Percentiles rank a stretch among this genome's conserved stretches.
phyloP scores from a whole-genome alignment of 2,329 filamentous ascomycete genomes.

The Macrophomina pseudophaseolina region DNA sequence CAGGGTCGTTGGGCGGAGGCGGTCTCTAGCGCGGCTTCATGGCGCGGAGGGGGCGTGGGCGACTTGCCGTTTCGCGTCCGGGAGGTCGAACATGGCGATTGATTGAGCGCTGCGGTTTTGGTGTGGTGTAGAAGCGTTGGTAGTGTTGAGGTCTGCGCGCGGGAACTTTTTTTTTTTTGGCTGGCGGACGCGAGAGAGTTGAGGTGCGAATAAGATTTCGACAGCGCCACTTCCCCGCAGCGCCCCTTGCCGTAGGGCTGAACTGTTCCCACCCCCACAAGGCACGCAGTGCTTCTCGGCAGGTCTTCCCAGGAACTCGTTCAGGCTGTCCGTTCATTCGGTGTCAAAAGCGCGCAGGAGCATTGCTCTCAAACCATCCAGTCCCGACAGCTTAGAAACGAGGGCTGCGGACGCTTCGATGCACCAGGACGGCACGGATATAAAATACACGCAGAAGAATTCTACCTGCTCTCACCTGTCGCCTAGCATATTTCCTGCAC shows the following conservation, averaged over 20 bases:
- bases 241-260: neutral
- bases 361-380: too few relatives aligned
- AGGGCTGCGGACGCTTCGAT: too few relatives aligned
- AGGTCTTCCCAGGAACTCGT: too few relatives aligned
- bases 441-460: too few relatives aligned
- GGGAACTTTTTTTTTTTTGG: neutral
- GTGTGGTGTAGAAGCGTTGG: neutral
- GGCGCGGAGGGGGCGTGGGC: neutral
- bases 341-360: too few relatives aligned
- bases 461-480: too few relatives aligned
- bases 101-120: neutral
- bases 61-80: conserved; percentile 11
- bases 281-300: neutral
- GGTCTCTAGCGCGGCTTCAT: too few relatives aligned
- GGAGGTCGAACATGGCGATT: conserved; percentile 1
- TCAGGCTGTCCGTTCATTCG: too few relatives aligned
- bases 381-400: too few relatives aligned
- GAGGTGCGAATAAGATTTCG: conserved; percentile 7
- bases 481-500: too few relatives aligned
- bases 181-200: neutral
- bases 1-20: neutral
- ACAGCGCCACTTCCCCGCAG: neutral
- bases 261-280: neutral
- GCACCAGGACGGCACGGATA: too few relatives aligned
- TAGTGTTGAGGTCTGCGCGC: neutral